A percentile compares a stretch with the other conserved stretches of the same genome.
Conservation (phyloP, 345 rosid species). For the Linum usitatissimum region DNA sequence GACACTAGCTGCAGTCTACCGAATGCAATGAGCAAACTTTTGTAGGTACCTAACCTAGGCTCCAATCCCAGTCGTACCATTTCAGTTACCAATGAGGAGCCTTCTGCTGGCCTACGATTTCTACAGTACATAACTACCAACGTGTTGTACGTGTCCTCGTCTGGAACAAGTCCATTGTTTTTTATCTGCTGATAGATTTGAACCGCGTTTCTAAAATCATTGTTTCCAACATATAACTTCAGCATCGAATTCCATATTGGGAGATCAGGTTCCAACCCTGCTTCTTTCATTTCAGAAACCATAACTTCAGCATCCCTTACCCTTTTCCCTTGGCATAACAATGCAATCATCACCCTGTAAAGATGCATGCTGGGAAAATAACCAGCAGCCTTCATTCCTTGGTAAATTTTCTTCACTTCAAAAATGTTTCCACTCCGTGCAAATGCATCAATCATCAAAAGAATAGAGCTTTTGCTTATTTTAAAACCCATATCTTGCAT, state of each 20-base stretch:
- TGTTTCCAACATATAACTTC: constrained; percentile 59
- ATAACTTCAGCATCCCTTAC: constrained; percentile 81
- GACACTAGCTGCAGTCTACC: constrained; percentile 58
- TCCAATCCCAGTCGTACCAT: constrained; percentile 64
- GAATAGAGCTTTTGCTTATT: constrained; percentile 83
- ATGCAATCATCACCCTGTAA: constrained; percentile 63
- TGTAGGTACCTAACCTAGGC: constrained; percentile 75
- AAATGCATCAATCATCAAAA: constrained; percentile 86
- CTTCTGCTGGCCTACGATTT: constrained; percentile 82
- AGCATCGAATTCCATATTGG: constrained; percentile 85
- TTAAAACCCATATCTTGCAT: constrained; percentile 93
- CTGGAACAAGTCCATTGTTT: constrained; percentile 61
- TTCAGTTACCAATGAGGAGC: constrained; percentile 57
- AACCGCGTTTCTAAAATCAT: constrained; percentile 63
- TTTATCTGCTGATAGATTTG: constrained; percentile 61
- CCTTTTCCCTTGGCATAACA: constrained; percentile 68
- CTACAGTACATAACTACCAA: constrained; percentile 80
- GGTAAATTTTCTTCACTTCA: constrained; percentile 87
- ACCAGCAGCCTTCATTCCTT: constrained; percentile 94
- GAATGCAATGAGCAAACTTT: constrained; percentile 85
- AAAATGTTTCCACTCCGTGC: constrained; percentile 62
- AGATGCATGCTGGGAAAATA: constrained; percentile 91
- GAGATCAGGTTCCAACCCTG: constrained; percentile 73
- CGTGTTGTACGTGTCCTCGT: constrained; percentile 77
- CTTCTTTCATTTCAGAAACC: constrained; percentile 87